Evolutionary conservation across 2,329 filamentous ascomycete genomes (phyloP), one percentile per base, ranked within the genome.

Genomic region (Pseudodiploospora longispora): DNA sequence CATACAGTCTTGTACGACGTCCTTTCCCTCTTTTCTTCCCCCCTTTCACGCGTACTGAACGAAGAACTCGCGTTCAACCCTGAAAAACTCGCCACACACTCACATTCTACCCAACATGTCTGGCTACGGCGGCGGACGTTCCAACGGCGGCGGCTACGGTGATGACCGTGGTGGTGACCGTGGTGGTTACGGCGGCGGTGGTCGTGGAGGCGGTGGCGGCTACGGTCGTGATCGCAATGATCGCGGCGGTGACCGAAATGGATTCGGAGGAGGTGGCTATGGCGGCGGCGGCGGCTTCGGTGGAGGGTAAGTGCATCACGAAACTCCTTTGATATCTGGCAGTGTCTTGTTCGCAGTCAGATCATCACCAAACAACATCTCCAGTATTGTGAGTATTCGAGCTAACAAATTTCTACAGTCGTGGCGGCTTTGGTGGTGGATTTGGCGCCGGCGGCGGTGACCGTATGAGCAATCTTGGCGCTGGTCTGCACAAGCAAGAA

Each of bases 381-480:
- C 19, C 19, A 19, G 19, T 40, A 40, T 50, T 49, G 8, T 39
- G 5, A 4, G 8, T 27, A 31, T 39, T 37, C 38, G 40, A 30
- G 38, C 70, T 75, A 61, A 74, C 62, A 51, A 36, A 30, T 41
- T 44, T 47, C 30, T 50, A 56, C 50, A 75, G 76, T 53, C 72
- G 72, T 55, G 65, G 69, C 48, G 71, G 71, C 49, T 70, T 74
- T 27, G 62, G 67, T 36, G 60, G 61, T 34, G 60, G 59, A 36
- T 59, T 58, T 51, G 68, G 76, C 45, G 81, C 77, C 52, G 83
- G 77, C 54, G 87, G 88, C 54, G 90, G 91, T 66, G 93, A 98
- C 70, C 83, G 87, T 59, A 98, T 98, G 93, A 85, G 82, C 56
- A 83, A 85, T 65, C 86, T 98, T 51, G 93, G 93, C 58, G 77